These are phyloP conservation scores for Monosporascus sp. DNA, from an alignment of 2,329 filamentous ascomycete genomes.

Conservation along the genomic window DNA sequence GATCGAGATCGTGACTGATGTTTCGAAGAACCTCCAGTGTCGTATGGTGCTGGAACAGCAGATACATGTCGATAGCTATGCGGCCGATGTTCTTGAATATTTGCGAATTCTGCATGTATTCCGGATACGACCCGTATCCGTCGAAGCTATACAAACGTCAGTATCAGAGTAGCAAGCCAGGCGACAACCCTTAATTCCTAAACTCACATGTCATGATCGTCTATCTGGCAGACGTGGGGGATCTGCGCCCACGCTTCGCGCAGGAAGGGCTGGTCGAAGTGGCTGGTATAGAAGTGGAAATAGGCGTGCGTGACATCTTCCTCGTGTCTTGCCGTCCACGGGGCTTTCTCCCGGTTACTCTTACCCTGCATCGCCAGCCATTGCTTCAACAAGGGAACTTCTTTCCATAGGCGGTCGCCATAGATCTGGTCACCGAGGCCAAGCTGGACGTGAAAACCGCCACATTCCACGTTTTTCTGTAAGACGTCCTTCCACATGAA, in stretches of 20 bases:
- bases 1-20: conserved; percentile 78
- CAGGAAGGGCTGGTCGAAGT: conserved; percentile 94
- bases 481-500: conserved; percentile 99
- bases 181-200: neutral
- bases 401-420: conserved; percentile 92
- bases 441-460: conserved; percentile 90
- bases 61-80: conserved; percentile 94
- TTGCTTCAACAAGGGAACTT: conserved; percentile 87
- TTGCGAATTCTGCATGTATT: conserved; percentile 96
- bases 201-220: conserved; percentile 96
- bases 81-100: conserved; percentile 98
- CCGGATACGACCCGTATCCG: conserved; percentile 92
- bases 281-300: conserved; percentile 98
- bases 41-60: conserved; percentile 97
- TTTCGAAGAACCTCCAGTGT: conserved; percentile 90
- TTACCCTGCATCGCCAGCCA: conserved; percentile 93
- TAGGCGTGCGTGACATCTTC: conserved; percentile 95
- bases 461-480: conserved; percentile 94
- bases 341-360: conserved; percentile 82
- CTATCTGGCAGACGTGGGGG: conserved; percentile 84
- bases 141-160: conserved; percentile 63
- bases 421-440: conserved; percentile 94
- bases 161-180: neutral
- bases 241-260: conserved; percentile 97
- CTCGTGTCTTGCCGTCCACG: conserved; percentile 91